Percentiles rank a stretch among this genome's conserved stretches.
phyloP scores from a whole-genome alignment of 1,284 basidiomycete species.

The Kwoniella shivajii region DNA sequence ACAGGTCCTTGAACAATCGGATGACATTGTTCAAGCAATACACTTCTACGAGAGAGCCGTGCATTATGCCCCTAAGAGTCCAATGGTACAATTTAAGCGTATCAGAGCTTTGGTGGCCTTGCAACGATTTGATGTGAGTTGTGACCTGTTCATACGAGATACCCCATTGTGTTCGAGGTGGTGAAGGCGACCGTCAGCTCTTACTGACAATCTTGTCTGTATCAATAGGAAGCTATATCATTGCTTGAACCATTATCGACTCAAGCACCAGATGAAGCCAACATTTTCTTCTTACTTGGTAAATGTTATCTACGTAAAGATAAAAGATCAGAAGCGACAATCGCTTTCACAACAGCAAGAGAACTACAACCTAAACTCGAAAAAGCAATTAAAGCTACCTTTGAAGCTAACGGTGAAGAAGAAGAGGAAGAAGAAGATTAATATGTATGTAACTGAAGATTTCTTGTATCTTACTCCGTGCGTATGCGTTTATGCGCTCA shows the following conservation, averaged over 20 bases:
- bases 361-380: constrained; percentile 64
- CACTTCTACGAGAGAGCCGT: constrained; percentile 76
- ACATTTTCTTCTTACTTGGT: constrained; percentile 92
- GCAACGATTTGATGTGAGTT: constrained; percentile 75
- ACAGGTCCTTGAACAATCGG: constrained; percentile 79
- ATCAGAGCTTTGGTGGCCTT: constrained; percentile 82
- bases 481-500: background rate
- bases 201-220: background rate
- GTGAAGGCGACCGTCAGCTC: too few relatives aligned
- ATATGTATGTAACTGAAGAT: background rate
- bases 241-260: constrained; percentile 77
- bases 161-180: too few relatives aligned
- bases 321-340: constrained; percentile 73
- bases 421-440: constrained; percentile 60
- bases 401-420: constrained; percentile 45
- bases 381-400: constrained; percentile 46
- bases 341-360: constrained; percentile 80
- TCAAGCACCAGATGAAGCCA: constrained; percentile 86
- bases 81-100: constrained; percentile 85
- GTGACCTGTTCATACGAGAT: too few relatives aligned
- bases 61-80: constrained; percentile 73
- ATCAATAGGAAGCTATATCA: constrained; percentile 67
- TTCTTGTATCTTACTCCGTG: background rate
- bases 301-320: constrained; percentile 81
- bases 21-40: constrained; percentile 72